These are phyloP conservation scores for Boletus eberwhitei DNA, from an alignment of 768 basidiomycete species.

Conservation along the genomic window DNA sequence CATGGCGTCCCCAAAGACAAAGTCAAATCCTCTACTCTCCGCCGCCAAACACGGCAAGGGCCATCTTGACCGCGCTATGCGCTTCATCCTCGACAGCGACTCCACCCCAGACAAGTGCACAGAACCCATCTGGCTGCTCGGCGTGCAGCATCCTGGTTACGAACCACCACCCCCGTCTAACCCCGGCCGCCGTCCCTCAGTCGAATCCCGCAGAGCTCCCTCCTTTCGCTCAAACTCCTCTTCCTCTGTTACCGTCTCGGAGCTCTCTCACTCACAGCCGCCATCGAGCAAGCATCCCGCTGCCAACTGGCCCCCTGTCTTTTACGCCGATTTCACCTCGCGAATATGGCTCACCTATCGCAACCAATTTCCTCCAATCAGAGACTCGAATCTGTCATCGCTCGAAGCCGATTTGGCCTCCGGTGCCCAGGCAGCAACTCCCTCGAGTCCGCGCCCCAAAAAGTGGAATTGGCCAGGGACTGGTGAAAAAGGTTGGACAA, in stretches of 20 bases:
- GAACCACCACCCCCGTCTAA: constrained; percentile 39
- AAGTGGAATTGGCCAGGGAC: constrained; percentile 63
- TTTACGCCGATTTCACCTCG: constrained; percentile 87
- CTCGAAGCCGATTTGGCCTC: constrained; percentile 37
- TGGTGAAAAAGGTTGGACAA: constrained; percentile 78
- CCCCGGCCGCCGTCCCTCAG: constrained; percentile 37
- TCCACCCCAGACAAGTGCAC: constrained; percentile 76
- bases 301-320: constrained; percentile 70
- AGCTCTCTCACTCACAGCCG: constrained; percentile 38
- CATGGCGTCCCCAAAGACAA: constrained; percentile 41
- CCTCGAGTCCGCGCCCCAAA: constrained; percentile 43
- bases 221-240: constrained; percentile 46
- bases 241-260: constrained; percentile 34
- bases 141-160: constrained; percentile 76
- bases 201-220: constrained; percentile 39
- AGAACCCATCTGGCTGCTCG: constrained; percentile 88
- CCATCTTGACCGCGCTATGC: constrained; percentile 77
- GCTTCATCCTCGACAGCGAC: constrained; percentile 90
- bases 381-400: constrained; percentile 50
- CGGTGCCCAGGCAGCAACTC: constrained; percentile 32
- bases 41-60: constrained; percentile 74
- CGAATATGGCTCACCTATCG: constrained; percentile 93
- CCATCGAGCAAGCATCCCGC: constrained; percentile 31
- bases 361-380: constrained; percentile 78
- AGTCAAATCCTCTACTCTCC: constrained; percentile 52